Evolutionary conservation across 768 basidiomycete species (phyloP).

Genomic region (Auriscalpium microsporum): DNA sequence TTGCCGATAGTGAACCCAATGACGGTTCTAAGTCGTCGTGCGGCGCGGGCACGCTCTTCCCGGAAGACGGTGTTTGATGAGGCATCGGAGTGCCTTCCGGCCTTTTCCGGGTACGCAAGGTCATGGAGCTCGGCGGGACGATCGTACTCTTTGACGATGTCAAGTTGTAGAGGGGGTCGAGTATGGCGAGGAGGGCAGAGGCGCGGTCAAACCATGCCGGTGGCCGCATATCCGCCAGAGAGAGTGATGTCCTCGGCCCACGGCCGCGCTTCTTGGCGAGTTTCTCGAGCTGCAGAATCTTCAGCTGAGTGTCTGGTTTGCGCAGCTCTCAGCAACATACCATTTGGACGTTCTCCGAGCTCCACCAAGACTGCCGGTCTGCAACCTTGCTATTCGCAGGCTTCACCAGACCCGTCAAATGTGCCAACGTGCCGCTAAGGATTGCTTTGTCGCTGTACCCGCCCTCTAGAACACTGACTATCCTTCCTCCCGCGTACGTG

Average conservation of each 20-base stretch:
- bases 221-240: background rate
- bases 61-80: background rate
- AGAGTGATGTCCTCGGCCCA: constrained; percentile 1
- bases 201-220: constrained; percentile 13
- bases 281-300: constrained; percentile 5
- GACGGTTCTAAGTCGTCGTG: background rate
- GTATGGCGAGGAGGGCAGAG: constrained; percentile 1
- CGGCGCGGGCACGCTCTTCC: background rate
- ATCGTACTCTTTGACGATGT: constrained; percentile 1
- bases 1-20: background rate
- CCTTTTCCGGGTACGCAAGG: constrained; percentile 8
- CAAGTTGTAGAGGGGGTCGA: constrained; percentile 3
- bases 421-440: constrained; percentile 75
- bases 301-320: too few relatives aligned
- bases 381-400: background rate
- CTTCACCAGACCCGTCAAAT: constrained; percentile 56
- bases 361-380: constrained; percentile 23
- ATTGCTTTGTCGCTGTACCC: constrained; percentile 91
- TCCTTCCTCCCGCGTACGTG: constrained; percentile 51
- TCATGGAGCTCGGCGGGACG: constrained; percentile 7
- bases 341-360: constrained; percentile 7
- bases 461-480: constrained; percentile 90
- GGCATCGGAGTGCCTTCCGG: background rate
- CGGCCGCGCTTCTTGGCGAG: constrained; percentile 8
- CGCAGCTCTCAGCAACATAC: background rate